These are phyloP conservation scores for Lenzites betulinus DNA, from an alignment of 768 basidiomycete species.

Conservation along the genomic window DNA sequence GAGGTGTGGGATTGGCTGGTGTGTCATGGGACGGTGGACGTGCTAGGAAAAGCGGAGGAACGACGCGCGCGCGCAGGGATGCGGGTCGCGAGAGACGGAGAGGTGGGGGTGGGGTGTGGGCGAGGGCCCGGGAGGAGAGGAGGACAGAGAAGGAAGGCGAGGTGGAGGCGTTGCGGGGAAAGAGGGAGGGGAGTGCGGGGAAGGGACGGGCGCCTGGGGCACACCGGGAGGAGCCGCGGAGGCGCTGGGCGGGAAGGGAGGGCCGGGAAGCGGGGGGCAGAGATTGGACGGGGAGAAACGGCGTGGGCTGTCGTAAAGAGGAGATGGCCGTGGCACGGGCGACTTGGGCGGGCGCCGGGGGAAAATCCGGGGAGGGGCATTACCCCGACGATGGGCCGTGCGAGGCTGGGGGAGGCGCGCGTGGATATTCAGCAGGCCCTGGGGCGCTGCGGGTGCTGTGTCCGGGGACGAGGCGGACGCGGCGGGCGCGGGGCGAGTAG, in stretches of 20 bases:
- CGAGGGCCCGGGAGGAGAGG: not conserved
- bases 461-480: no score
- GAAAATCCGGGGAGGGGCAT: constrained; percentile 21
- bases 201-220: constrained; percentile 10
- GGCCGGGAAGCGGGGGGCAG: constrained; percentile 6
- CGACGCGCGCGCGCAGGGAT: not conserved
- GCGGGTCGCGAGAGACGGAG: not conserved
- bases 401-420: not conserved
- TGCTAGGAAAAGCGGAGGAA: not conserved
- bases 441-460: not conserved
- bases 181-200: constrained; percentile 7
- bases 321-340: constrained; percentile 16
- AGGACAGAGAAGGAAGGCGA: not conserved
- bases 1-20: constrained; percentile 9
- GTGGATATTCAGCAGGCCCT: not conserved
- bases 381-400: constrained; percentile 16
- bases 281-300: not conserved
- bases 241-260: constrained; percentile 6
- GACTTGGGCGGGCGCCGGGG: constrained; percentile 13
- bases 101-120: not conserved
- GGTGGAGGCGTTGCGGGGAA: constrained; percentile 19
- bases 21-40: not conserved
- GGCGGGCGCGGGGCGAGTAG: no score
- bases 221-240: not conserved
- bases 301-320: constrained; percentile 14